Conservation (phyloP, 2,329 filamentous ascomycete genomes). For the Leptoxyphium fumago region DNA sequence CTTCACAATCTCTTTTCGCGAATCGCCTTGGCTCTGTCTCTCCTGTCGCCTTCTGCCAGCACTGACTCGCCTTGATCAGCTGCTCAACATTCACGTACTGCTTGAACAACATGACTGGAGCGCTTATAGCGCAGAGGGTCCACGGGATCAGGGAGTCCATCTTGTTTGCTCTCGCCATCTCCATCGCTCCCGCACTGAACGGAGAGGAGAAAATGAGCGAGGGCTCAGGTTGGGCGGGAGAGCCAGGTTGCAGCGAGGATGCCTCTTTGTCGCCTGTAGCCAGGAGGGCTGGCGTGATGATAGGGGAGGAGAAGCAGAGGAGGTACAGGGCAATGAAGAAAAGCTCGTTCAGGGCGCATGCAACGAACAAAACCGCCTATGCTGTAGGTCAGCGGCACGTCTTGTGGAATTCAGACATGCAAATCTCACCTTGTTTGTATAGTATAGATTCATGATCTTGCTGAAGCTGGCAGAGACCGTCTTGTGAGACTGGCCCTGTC, state of each 20-base stretch:
- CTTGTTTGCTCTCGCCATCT: slow-evolving; percentile 84
- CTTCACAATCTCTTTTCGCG: slow-evolving; percentile 5
- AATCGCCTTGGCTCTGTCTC: slow-evolving; percentile 15
- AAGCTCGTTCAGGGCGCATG: slow-evolving; percentile 81
- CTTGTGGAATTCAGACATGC: neutral
- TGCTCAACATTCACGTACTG: slow-evolving; percentile 91
- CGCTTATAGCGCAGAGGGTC: slow-evolving; percentile 67
- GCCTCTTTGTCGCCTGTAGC: slow-evolving; percentile 34
- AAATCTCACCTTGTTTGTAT: slow-evolving; percentile 78
- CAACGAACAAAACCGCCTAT: slow-evolving; percentile 77
- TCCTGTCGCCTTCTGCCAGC: slow-evolving; percentile 76
- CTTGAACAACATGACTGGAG: slow-evolving; percentile 80
- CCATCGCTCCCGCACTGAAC: slow-evolving; percentile 82
- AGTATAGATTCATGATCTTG: slow-evolving; percentile 86
- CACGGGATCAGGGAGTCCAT: slow-evolving; percentile 48
- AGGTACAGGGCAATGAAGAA: slow-evolving; percentile 99
- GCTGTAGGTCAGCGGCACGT: slow-evolving; percentile 4
- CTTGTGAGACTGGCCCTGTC: slow-evolving; percentile 73
- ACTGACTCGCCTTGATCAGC: slow-evolving; percentile 80
- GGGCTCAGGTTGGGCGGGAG: slow-evolving; percentile 53
- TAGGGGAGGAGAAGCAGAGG: slow-evolving; percentile 86
- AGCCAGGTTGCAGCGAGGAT: slow-evolving; percentile 44
- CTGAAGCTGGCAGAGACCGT: slow-evolving; percentile 77
- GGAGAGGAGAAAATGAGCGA: slow-evolving; percentile 72
- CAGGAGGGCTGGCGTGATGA: slow-evolving; percentile 71